Percentiles rank a stretch among this genome's conserved stretches.
phyloP scores from a whole-genome alignment of 495 filamentous ascomycete genomes.

The Tuber melanosporum region DNA sequence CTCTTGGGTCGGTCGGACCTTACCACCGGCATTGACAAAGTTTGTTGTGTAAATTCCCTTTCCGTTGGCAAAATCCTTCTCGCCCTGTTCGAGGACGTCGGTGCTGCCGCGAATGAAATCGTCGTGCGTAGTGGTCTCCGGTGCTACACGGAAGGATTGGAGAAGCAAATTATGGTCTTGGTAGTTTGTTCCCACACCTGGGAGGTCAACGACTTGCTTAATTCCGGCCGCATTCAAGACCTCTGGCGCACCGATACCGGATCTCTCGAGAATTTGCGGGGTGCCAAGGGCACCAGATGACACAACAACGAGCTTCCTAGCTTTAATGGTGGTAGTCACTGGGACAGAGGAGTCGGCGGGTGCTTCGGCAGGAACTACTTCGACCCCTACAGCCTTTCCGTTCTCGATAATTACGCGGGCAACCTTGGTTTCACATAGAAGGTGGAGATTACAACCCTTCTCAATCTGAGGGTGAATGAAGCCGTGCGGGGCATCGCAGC shows the following conservation, averaged over 20 bases:
- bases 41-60: constrained; percentile 35
- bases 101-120: constrained; percentile 27
- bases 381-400: constrained; percentile 46
- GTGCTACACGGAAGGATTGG: constrained; percentile 19
- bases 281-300: constrained; percentile 55
- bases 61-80: constrained; percentile 23
- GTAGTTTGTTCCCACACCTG: constrained; percentile 50
- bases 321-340: constrained; percentile 43
- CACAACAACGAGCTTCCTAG: constrained; percentile 53
- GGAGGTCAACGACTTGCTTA: constrained; percentile 41
- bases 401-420: constrained; percentile 51
- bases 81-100: constrained; percentile 16
- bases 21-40: constrained; percentile 31
- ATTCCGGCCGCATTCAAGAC: constrained; percentile 43
- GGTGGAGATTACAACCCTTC: constrained; percentile 49
- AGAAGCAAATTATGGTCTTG: constrained; percentile 49
- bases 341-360: background rate
- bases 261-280: constrained; percentile 56
- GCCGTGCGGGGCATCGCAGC: constrained; percentile 42
- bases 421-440: constrained; percentile 50
- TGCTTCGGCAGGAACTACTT: constrained; percentile 37
- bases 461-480: constrained; percentile 44
- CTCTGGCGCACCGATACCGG: constrained; percentile 51
- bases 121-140: constrained; percentile 27
- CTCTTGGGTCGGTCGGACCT: constrained; percentile 31